Evolutionary conservation across 1,284 basidiomycete species (phyloP), one percentile per base, ranked within the genome.

Genomic region (Marasmius oreades): DNA sequence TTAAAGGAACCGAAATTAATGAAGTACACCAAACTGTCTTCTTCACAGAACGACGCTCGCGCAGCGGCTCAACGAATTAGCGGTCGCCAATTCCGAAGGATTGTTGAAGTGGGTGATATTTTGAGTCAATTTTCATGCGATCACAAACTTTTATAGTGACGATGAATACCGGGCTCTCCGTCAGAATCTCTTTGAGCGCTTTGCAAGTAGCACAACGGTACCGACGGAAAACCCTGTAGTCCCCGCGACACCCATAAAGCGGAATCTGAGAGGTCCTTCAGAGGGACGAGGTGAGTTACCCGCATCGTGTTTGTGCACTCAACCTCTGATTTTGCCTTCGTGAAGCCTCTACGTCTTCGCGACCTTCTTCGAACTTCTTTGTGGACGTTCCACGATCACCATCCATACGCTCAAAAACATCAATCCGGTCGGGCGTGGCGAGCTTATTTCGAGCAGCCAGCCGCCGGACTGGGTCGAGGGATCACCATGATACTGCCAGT

Each of bases 131-230:
- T 11, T 56, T 18, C 39, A 42, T 37, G 36, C 37, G 26, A 59
- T 31, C 44, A 55, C 57, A 44, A 56, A 53, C 55, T 62, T 23
- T 54, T 57, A n/a, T 65, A 90, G 88, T 66, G 86, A 90, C 66
- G 87, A 90, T 63, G 88, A 90, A 66, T 90, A 90, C 67, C 84
- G 88, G 53, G 69, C 90, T 44, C 76, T 91, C 8, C 82, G 88
- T 36, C 86, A 89, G 67, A 88, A 84, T 64, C 72, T 91, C 44
- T 91, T 91, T 61, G 86, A 90, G 64, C 80, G 88, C 55, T 82
- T 88, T 61, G 77, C 86, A 16, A 79, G 74, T 58, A 78, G 72
- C 60, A 73, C 80, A 28, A 63, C 74, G 6, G 74, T 88, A 18
- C 86, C 88, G 18, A 73, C 77, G 44, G 88, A 90, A 68, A 66